phyloP scores from a whole-genome alignment of 108 stramenopile species.

The Mediolabrus comicus region DNA sequence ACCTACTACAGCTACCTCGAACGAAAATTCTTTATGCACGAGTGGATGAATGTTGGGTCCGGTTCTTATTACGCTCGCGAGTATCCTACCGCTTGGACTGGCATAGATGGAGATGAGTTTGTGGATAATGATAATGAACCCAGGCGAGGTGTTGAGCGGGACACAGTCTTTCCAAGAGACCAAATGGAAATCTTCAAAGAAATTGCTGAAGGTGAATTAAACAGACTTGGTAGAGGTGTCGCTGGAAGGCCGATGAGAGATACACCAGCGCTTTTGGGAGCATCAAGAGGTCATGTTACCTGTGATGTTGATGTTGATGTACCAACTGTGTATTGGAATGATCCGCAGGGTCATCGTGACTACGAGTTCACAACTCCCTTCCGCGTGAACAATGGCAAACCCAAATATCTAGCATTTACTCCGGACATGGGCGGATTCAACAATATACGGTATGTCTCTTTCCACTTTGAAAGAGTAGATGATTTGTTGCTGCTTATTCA shows the following conservation, averaged over 20 bases:
- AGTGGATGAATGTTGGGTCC: conserved; percentile 50
- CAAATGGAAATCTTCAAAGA: conserved; percentile 7
- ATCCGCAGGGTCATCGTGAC: conserved; percentile 58
- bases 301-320: conserved; percentile 58
- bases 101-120: conserved; percentile 68
- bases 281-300: conserved; percentile 27
- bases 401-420: conserved; percentile 63
- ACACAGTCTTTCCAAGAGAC: conserved; percentile 12
- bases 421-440: conserved; percentile 70
- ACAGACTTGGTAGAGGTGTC: conserved; percentile 1
- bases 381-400: background rate
- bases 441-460: conserved; percentile 52
- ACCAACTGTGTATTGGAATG: conserved; percentile 75
- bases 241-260: conserved; percentile 12
- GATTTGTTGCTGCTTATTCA: background rate
- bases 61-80: conserved; percentile 56
- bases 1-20: conserved; percentile 59
- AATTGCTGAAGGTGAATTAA: background rate
- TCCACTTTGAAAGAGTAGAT: background rate
- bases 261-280: conserved; percentile 13
- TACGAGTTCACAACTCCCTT: conserved; percentile 52
- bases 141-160: background rate
- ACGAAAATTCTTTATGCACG: conserved; percentile 56
- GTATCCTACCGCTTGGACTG: conserved; percentile 70
- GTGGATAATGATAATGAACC: conserved; percentile 55